These are phyloP conservation scores for Cymodocea nodosa DNA, from an alignment of 116 monocot genomes.

Conservation along the genomic window DNA sequence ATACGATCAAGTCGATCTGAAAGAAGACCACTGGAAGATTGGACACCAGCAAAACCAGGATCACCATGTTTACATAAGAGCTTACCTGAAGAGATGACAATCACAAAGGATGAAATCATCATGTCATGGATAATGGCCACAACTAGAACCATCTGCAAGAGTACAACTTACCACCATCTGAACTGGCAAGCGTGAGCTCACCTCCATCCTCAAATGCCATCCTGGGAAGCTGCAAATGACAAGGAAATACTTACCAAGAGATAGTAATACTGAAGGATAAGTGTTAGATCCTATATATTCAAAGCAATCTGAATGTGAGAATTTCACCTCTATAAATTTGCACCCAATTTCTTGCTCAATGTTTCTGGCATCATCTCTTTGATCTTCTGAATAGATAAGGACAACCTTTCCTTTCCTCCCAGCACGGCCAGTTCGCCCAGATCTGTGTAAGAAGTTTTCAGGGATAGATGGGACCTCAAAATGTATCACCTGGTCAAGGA, in stretches of 20 bases:
- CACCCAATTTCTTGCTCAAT: slow-evolving; percentile 75
- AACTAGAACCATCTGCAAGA: neutral
- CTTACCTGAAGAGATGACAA: neutral
- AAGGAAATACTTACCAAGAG: neutral
- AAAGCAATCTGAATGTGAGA: neutral
- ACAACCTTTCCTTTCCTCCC: slow-evolving; percentile 77
- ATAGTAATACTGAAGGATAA: neutral
- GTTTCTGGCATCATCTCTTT: slow-evolving; percentile 35
- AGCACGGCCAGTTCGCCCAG: slow-evolving; percentile 84
- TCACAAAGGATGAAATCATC: neutral
- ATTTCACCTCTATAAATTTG: slow-evolving; percentile 60
- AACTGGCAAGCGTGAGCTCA: neutral
- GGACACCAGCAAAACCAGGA: neutral
- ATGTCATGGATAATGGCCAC: no score
- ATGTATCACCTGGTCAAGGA: slow-evolving; percentile 52
- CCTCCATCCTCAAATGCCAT: slow-evolving; percentile 1
- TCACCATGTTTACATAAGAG: neutral
- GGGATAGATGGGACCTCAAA: slow-evolving; percentile 66
- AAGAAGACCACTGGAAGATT: neutral
- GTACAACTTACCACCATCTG: neutral
- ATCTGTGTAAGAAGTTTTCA: slow-evolving; percentile 75
- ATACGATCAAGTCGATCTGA: neutral
- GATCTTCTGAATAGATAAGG: slow-evolving; percentile 46
- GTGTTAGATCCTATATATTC: neutral
- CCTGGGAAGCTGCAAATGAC: slow-evolving; percentile 2